These are phyloP conservation scores for Rhodotorula sp. DNA, from an alignment of 1,284 basidiomycete species.

Conservation along the genomic window DNA sequence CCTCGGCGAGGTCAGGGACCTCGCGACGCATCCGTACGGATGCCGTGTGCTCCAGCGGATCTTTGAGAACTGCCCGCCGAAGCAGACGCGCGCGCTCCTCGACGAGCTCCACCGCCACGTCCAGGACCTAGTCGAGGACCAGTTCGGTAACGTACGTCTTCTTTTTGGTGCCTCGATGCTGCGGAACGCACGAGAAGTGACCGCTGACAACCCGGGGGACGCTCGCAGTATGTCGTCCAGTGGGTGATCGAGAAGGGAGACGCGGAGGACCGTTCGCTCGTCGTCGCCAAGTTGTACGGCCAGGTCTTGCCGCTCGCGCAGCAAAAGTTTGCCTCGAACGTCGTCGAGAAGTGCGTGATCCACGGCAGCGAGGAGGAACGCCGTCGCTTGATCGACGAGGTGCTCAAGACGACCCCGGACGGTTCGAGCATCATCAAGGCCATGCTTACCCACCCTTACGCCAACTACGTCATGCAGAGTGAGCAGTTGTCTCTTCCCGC, in stretches of 20 bases:
- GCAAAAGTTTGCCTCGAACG: constrained; percentile 97
- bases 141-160: constrained; percentile 48
- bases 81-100: constrained; percentile 66
- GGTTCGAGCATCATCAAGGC: constrained; percentile 38
- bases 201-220: no score
- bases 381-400: constrained; percentile 48
- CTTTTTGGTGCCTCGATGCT: neutral
- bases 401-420: constrained; percentile 47
- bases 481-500: neutral
- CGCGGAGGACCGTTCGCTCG: constrained; percentile 64
- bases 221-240: constrained; percentile 55
- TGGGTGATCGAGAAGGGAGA: constrained; percentile 82
- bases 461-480: constrained; percentile 42
- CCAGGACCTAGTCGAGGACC: constrained; percentile 46
- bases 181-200: neutral
- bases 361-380: constrained; percentile 43
- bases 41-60: constrained; percentile 93
- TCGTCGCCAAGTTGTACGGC: constrained; percentile 71
- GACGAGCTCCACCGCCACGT: constrained; percentile 66
- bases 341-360: constrained; percentile 64
- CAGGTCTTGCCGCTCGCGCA: constrained; percentile 66
- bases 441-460: constrained; percentile 38
- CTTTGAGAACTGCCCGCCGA: constrained; percentile 75
- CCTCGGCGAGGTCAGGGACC: constrained; percentile 73
- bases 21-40: constrained; percentile 88